These are phyloP conservation scores for Lablab purpureus DNA, from an alignment of 306 rosid genomes.

Conservation along the genomic window DNA sequence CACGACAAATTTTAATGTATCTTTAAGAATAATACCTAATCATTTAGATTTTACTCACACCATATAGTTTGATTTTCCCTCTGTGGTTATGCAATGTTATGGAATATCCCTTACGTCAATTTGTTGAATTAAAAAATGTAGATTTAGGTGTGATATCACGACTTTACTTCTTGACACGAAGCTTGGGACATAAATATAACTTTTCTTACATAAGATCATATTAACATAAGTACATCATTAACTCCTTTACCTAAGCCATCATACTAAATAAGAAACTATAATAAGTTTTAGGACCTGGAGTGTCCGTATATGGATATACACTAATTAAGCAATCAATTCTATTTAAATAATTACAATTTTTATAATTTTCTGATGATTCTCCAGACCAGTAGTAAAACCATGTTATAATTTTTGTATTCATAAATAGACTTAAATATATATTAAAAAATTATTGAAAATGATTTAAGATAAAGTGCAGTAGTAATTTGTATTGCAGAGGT, in stretches of 20 bases:
- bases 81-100: not conserved
- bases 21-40: constrained; percentile 17
- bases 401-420: not conserved
- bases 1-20: constrained; percentile 28
- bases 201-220: not conserved
- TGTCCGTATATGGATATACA: not conserved
- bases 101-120: not conserved
- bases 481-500: not conserved
- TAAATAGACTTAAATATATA: not conserved
- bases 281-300: not conserved
- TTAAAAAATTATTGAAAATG: not conserved
- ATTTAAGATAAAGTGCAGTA: not conserved
- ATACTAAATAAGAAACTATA: not conserved
- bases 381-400: not conserved
- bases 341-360: not conserved
- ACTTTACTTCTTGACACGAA: constrained; percentile 3
- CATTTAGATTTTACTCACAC: not conserved
- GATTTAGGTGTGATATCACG: not conserved
- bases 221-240: not conserved
- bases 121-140: not conserved
- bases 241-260: not conserved
- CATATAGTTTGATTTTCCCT: not conserved
- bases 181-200: not conserved
- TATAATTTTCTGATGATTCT: not conserved
- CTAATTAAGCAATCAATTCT: not conserved